Evolutionary conservation across 768 basidiomycete species (phyloP), one percentile per base, ranked within the genome.

Genomic region (Termitomyces sp.): DNA sequence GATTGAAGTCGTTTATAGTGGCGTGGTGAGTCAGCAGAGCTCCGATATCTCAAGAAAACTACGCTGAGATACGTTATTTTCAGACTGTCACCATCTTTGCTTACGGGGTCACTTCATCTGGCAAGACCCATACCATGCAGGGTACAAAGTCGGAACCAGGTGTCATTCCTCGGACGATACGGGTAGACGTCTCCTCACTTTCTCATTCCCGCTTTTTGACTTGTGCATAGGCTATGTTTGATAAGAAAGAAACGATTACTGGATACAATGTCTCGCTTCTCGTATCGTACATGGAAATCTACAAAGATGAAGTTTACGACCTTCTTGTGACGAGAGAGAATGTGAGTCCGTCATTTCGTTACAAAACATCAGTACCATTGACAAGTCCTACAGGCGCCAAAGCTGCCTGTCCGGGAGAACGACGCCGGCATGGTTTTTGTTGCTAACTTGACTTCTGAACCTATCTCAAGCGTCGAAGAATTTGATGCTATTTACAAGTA

Each of bases 41-140:
- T 60, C 18, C 10, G 10, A 1, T 14, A 9, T 44, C 14, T 30
- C 7, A 32, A 18, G 20, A 22, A 22, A 18, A 36, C 5, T 2
- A 43, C 20, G 32, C 9, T 48, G 24, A 22, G 27, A 24, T 30
- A n/a, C 5, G 13, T 20, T n/a, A 10, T 22, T 22, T 18, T 20
- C 55, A 92, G 89, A 93, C 88, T 0, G 86, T 92, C 4, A 94
- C 92, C 10, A 85, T 95, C 16, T 94, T 95, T 62, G 90, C 91
- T 1, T 95, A 95, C 71, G 93, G 93, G 7, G 92, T 94, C 13
- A 95, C 92, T 10, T 93, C 91, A 1, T 92, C 89, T 5, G 93
- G 93, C 18, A 95, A 94, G 76, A 95, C 93, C 0, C 85, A 93
- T 70, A 96, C 94, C 0, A 95, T 96, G 91, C 93, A 95, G 73